Evolutionary conservation across 169 alveolate genomes (phyloP), one percentile per base, ranked within the genome.

Genomic region (Cryptosporidium tyzzeri): DNA sequence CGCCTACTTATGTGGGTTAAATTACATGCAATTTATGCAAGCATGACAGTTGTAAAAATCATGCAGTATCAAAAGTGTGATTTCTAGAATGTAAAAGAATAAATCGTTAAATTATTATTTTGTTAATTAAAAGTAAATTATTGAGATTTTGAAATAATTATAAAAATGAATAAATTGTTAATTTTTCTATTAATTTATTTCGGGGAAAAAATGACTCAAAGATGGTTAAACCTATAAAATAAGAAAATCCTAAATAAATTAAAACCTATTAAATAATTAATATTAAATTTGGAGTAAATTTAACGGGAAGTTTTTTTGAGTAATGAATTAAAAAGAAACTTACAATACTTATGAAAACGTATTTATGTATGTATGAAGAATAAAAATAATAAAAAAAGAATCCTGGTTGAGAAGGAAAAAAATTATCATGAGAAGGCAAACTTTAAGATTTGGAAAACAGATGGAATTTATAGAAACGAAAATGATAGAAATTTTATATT

Each of bases 201-300:
- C 12, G n/a, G 26, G 18, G 37, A 55, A 55, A 55, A 55, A 55
- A 26, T 55, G 35, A 3, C 29, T 26, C 35, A 55, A 55, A 55
- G 67, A 48, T 48, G 55, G 67, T 55, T 55, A 23, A 55, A 55
- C 67, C 67, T 55, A 55, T 10, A 55, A 55, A 55, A n/a, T 55
- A 26, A 37, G 35, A 55, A 55, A 55, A 55, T 55, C 6, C 29
- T n/a, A 37, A n/a, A 21, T 55, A 7, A 55, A 21, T 55, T 55
- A 23, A 55, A 21, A 48, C 21, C 4, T 3, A 48, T 48, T 48
- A 48, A 48, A 48, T 48, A 48, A 12, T 48, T 48, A 2, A 48
- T 14, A 5, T 14, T 12, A 16, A 48, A 48, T 14, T 45, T 45
- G 0, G 16, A 14, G 55, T 14, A 3, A 45, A 45, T 48, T 14